A percentile compares a stretch with the other conserved stretches of the same genome.
phyloP scores from a whole-genome alignment of 495 filamentous ascomycete species.

The Aspergillus sparsus region DNA sequence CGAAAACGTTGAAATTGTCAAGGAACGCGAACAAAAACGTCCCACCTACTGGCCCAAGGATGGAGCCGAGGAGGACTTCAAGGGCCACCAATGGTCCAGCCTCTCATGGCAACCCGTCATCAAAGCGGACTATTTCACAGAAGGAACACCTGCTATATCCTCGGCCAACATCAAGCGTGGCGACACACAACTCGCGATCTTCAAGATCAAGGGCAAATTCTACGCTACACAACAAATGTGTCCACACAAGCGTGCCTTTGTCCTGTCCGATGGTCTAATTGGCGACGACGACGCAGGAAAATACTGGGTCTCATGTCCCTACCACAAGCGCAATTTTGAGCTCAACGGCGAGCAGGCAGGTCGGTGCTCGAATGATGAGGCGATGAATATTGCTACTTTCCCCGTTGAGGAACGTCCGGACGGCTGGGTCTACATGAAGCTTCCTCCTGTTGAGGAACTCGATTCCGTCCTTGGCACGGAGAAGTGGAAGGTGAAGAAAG shows the following conservation, averaged over 20 bases:
- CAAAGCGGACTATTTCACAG: slow-evolving; percentile 69
- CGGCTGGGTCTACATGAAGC: slow-evolving; percentile 80
- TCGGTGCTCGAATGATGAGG: slow-evolving; percentile 73
- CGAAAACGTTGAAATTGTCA: slow-evolving; percentile 68
- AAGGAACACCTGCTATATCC: slow-evolving; percentile 65
- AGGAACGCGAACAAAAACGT: slow-evolving; percentile 72
- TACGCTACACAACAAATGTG: slow-evolving; percentile 99
- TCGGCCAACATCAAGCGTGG: slow-evolving; percentile 77
- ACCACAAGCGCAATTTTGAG: slow-evolving; percentile 91
- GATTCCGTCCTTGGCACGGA: slow-evolving; percentile 79
- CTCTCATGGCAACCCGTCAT: slow-evolving; percentile 87
- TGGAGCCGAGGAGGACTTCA: slow-evolving; percentile 71
- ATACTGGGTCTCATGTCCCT: slow-evolving; percentile 86
- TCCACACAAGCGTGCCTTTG: slow-evolving; percentile 91
- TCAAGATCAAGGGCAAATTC: slow-evolving; percentile 80
- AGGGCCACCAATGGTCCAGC: slow-evolving; percentile 67
- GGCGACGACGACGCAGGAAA: slow-evolving; percentile 68
- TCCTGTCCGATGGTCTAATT: slow-evolving; percentile 82
- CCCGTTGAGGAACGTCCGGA: slow-evolving; percentile 75
- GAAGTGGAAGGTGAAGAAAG: slow-evolving; percentile 81
- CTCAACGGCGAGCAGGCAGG: slow-evolving; percentile 69
- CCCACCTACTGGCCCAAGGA: slow-evolving; percentile 85
- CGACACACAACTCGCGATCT: slow-evolving; percentile 90
- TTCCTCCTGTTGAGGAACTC: slow-evolving; percentile 84
- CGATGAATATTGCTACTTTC: slow-evolving; percentile 84